Evolutionary conservation across 495 filamentous ascomycete species (phyloP), one percentile per base, ranked within the genome.

Genomic region (Penicillium flavigenum): DNA sequence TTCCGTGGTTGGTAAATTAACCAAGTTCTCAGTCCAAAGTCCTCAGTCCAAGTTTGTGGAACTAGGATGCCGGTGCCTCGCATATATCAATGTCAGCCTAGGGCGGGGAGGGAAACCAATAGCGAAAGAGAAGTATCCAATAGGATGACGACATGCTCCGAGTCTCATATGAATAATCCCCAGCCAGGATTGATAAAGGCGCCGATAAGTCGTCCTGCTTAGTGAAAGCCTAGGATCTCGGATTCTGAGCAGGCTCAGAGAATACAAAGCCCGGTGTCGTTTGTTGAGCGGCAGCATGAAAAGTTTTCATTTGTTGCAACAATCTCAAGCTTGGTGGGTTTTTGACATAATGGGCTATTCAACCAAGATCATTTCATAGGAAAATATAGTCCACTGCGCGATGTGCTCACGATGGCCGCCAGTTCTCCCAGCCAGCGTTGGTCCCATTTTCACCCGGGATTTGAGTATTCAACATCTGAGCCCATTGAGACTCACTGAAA

Each of bases 401-500:
- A 22, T 52, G 24, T 7, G 12, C 43, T 67, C 62, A 67, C 7
- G 66, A 61, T 48, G 47, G 54, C 5, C 62, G 69, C 69, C 69
- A 73, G 24, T 57, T 65, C 39, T 64, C 62, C 69, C 69, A 74
- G n/a, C 65, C 60, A 39, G 51, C 12, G 2, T 22, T 42, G 39
- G 41, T 56, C 8, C 54, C 57, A 34, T 45, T 57, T 22, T 55
- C 56, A 16, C 63, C 57, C 51, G 74, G 34, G 1, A 75, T 67
- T 29, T 75, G 68, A 7, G 66, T 22, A n/a, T 60, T 54, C 54
- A 78, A 38, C 0, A 76, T 66, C 26, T 75, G 68, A 2, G 71
- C 71, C 71, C 74, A 76, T 41, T 78, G 73, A 16, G 63, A 64
- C 12, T 71, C 70, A 48, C 46, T 70, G 31, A 76, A 58, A 8